phyloP scores from a whole-genome alignment of 2,329 filamentous ascomycete genomes.

The Eutypella sp. region DNA sequence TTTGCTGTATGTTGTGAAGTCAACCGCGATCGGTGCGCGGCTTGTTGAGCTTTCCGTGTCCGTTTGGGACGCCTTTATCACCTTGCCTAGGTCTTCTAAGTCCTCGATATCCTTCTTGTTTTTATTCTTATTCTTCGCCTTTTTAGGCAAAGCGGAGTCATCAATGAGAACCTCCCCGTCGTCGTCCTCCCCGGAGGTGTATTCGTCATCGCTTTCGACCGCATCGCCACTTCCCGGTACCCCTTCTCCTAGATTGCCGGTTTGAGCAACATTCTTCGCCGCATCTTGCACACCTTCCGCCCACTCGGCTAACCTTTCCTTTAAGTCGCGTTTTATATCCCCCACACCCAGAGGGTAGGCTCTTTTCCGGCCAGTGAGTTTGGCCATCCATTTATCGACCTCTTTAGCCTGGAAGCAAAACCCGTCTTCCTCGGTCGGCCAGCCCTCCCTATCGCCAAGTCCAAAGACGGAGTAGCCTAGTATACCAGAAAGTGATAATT shows the following conservation, averaged over 20 bases:
- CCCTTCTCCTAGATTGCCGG: slow-evolving; percentile 55
- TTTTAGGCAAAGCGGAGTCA: slow-evolving; percentile 39
- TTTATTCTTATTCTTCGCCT: slow-evolving; percentile 37
- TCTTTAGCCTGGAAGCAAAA: slow-evolving; percentile 92
- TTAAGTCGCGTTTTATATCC: slow-evolving; percentile 72
- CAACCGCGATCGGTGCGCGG: slow-evolving; percentile 62
- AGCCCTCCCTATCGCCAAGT: slow-evolving; percentile 84
- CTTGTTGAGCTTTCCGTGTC: slow-evolving; percentile 25
- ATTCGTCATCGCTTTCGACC: slow-evolving; percentile 78
- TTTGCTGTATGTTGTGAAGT: slow-evolving; percentile 73
- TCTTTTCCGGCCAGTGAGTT: slow-evolving; percentile 77
- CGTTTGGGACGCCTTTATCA: slow-evolving; percentile 46
- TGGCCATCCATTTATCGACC: slow-evolving; percentile 96
- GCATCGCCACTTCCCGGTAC: slow-evolving; percentile 78
- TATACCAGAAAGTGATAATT: slow-evolving; percentile 69
- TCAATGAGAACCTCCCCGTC: slow-evolving; percentile 49
- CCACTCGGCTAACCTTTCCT: slow-evolving; percentile 71
- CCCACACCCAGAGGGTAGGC: slow-evolving; percentile 87
- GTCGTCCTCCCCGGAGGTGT: slow-evolving; percentile 52
- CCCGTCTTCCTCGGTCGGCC: slow-evolving; percentile 84
- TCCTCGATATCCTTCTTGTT: slow-evolving; percentile 59
- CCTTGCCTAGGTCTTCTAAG: slow-evolving; percentile 75
- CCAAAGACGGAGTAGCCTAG: slow-evolving; percentile 92
- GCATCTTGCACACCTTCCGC: slow-evolving; percentile 66
- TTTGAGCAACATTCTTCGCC: slow-evolving; percentile 58